A percentile compares a stretch with the other conserved stretches of the same genome.
phyloP scores from a whole-genome alignment of 139 green algal genomes.

The Raphidocelis subcapitata region DNA sequence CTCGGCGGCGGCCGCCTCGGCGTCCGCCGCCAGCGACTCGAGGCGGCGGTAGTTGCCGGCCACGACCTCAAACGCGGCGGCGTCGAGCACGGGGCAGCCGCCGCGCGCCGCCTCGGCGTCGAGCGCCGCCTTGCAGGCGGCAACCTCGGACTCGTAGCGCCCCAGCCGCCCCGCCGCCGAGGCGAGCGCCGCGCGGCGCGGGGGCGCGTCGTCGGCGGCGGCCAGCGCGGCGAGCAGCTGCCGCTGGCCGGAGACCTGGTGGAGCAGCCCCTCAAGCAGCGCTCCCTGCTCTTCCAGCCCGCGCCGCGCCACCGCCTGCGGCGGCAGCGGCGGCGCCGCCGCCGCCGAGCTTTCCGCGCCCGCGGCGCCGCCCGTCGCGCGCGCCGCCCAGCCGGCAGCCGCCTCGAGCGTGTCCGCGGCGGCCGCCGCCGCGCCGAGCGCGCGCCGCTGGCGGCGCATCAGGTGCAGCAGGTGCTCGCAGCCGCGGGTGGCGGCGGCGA shows the following conservation, averaged over 20 bases:
- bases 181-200: neutral
- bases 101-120: conserved; percentile 1
- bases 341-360: no score
- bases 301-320: conserved; percentile 2
- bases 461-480: conserved; percentile 80
- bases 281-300: conserved; percentile 8
- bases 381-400: no score
- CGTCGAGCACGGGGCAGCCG: conserved; percentile 11
- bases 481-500: conserved; percentile 43
- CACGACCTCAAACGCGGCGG: conserved; percentile 11
- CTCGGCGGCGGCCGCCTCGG: neutral
- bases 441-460: conserved; percentile 58
- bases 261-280: conserved; percentile 5
- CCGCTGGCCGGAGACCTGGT: conserved; percentile 1
- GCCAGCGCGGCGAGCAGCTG: conserved; percentile 22
- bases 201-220: neutral
- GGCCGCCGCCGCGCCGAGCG: conserved; percentile 33
- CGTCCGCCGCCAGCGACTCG: conserved; percentile 6
- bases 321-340: conserved; percentile 1
- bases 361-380: no score
- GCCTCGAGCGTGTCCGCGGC: no score
- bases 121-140: neutral
- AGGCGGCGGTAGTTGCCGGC: neutral
- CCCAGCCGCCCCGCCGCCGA: conserved; percentile 4
- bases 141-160: neutral